These are phyloP conservation scores for Fusarium domesticum DNA, from an alignment of 2,329 filamentous ascomycete genomes.

Conservation along the genomic window DNA sequence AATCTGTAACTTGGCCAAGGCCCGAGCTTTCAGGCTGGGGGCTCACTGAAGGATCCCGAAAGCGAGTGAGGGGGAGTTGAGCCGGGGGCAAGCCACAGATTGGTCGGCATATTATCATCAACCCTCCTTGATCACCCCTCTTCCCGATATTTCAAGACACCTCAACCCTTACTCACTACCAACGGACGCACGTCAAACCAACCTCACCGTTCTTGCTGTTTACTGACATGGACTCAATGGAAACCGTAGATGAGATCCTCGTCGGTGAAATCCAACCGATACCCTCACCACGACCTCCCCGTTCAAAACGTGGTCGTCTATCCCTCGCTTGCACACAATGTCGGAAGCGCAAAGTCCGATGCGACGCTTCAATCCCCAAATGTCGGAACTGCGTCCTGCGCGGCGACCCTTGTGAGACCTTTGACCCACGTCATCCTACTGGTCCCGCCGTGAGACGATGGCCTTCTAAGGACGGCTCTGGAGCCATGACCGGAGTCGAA, in stretches of 20 bases:
- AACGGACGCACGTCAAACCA: no score
- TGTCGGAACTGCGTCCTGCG: slow-evolving; percentile 24
- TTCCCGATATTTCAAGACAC: no score
- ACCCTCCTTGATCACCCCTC: no score
- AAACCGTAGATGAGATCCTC: background rate
- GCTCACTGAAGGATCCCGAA: no score
- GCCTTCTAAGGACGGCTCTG: slow-evolving; percentile 16
- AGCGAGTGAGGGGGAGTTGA: no score
- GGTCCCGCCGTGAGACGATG: slow-evolving; percentile 21
- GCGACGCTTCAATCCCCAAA: slow-evolving; percentile 23
- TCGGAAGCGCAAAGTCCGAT: slow-evolving; percentile 24
- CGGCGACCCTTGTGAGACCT: slow-evolving; percentile 20
- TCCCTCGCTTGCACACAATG: slow-evolving; percentile 20
- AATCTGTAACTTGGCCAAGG: no score
- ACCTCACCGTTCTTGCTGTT: no score
- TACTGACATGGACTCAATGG: no score
- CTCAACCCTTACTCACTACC: no score
- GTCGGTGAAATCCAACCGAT: slow-evolving; percentile 4
- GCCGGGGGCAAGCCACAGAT: no score
- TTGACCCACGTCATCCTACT: slow-evolving; percentile 19
- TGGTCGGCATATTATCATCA: no score
- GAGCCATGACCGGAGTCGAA: background rate
- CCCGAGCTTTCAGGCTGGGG: no score
- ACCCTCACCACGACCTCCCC: slow-evolving; percentile 8
- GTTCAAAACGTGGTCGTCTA: slow-evolving; percentile 14